Evolutionary conservation across 371 early-diverging fungal species (phyloP), one percentile per base, ranked within the genome.

Genomic region (Rhizopus microsporus): DNA sequence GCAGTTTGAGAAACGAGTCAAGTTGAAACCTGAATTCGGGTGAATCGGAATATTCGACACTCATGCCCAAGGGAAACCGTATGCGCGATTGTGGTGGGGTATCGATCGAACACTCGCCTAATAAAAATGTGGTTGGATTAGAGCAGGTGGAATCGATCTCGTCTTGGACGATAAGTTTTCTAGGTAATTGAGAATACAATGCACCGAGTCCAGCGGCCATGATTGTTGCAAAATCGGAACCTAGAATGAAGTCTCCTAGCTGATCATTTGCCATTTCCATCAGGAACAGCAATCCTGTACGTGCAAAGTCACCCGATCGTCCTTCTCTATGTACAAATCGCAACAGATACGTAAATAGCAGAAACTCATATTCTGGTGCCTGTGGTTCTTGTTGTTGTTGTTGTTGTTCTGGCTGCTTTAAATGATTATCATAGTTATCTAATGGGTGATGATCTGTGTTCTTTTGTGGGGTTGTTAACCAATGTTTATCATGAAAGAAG

Each of bases 141-240:
- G 69, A 56, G 30, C 78, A 71, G 12, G 69, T 52, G 10, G 59
- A 62, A 1, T 59, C 59, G 5, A 12, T 34, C 31, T 77, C 77
- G 38, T 76, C 73, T 15, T 79, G 59, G 30, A 93, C 81, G 30
- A 84, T 70, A 32, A 93, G 63, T 46, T 90, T 88, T 40, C 92
- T 82, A 5, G 98, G 96, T 8, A 97, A 79, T 68, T 95, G 96
- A 9, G 95, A 93, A 71, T 90, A 96, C 17, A 95, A 72, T 0
- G 95, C 95, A 37, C 94, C 93, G 16, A 97, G 72, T 1, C 94
- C 92, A 23, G 95, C 94, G 1, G 89, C 83, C 69, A 94, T 78
- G 35, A 92, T 85, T 1, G 86, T 84, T 2, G 91, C 80, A 70
- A 96, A 93, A 48, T 93, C 94, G 47, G 90, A 88, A 46, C 85